Conservation (phyloP, 371 early-diverging fungal genomes). For the Dipsacomyces acuminosporus region DNA sequence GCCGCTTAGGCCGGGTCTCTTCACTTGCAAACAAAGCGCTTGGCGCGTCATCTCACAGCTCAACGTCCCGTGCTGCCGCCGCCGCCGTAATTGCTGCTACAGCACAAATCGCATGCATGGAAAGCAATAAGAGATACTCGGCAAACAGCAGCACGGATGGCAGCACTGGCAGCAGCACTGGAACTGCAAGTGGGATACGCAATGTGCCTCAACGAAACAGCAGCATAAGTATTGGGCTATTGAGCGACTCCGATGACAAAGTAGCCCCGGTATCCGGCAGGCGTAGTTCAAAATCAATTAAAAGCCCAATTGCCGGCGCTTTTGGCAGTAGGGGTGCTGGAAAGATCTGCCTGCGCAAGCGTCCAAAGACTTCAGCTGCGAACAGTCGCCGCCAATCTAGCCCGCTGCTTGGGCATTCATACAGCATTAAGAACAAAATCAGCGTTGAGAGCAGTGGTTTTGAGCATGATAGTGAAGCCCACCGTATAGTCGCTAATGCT, state of each 20-base stretch:
- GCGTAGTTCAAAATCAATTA: not conserved
- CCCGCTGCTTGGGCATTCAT: constrained; percentile 11
- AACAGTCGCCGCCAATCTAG: constrained; percentile 22
- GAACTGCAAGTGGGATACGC: no score
- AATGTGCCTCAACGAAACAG: no score
- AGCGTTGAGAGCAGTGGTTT: no score
- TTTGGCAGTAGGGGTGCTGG: not conserved
- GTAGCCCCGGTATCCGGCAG: no score
- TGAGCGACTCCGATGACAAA: no score
- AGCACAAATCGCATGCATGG: constrained; percentile 27
- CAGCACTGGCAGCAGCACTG: no score
- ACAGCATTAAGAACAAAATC: not conserved
- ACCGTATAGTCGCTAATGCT: not conserved
- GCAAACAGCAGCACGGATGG: not conserved
- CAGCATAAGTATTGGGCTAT: no score
- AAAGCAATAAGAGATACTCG: constrained; percentile 4
- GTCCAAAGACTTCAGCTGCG: constrained; percentile 31
- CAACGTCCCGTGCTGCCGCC: constrained; percentile 13
- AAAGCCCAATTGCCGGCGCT: not conserved
- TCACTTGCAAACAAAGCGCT: not conserved
- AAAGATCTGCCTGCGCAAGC: constrained; percentile 40
- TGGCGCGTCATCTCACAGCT: not conserved
- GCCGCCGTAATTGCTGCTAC: constrained; percentile 32
- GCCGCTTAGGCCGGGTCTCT: not conserved
- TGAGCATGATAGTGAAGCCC: not conserved